These are phyloP conservation scores for Pseudocohnilembus persalinus DNA, from an alignment of 169 alveolate species.

Conservation along the genomic window DNA sequence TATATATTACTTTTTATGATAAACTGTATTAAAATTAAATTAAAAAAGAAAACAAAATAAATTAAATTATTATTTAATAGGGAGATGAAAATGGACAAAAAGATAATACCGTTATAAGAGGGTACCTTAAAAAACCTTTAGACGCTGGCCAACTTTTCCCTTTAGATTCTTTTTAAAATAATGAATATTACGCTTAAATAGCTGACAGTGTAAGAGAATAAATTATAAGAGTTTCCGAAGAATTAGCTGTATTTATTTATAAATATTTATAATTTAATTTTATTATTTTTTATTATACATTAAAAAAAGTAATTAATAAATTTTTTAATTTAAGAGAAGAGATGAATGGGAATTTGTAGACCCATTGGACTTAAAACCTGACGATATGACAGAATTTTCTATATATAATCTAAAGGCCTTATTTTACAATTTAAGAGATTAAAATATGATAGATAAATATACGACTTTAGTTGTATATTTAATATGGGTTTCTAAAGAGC, in stretches of 20 bases:
- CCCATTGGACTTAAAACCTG: conserved; percentile 23
- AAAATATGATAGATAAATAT: background rate
- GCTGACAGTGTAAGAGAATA: background rate
- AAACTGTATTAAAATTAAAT: background rate
- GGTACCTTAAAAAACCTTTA: conserved; percentile 11
- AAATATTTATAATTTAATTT: background rate
- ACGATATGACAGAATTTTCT: conserved; percentile 10
- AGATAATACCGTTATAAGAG: conserved; percentile 19
- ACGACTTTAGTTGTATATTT: background rate
- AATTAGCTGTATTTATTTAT: background rate
- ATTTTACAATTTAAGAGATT: conserved; percentile 2
- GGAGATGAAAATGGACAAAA: background rate
- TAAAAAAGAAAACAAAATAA: background rate
- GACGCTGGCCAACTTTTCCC: conserved; percentile 14
- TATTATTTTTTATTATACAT: too few species aligned
- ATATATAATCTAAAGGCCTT: conserved; percentile 24
- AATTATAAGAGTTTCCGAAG: background rate
- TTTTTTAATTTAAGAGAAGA: background rate
- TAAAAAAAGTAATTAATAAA: background rate
- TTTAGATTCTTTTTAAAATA: background rate
- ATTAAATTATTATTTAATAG: background rate
- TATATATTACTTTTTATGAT: too few species aligned
- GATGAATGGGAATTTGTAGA: conserved; percentile 13
- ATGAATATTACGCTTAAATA: background rate
- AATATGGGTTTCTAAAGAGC: conserved; percentile 20